Percentiles rank a stretch among this genome's conserved stretches.
phyloP scores from a whole-genome alignment of 2,329 filamentous ascomycete genomes.

The Diplodia scrobiculata region DNA sequence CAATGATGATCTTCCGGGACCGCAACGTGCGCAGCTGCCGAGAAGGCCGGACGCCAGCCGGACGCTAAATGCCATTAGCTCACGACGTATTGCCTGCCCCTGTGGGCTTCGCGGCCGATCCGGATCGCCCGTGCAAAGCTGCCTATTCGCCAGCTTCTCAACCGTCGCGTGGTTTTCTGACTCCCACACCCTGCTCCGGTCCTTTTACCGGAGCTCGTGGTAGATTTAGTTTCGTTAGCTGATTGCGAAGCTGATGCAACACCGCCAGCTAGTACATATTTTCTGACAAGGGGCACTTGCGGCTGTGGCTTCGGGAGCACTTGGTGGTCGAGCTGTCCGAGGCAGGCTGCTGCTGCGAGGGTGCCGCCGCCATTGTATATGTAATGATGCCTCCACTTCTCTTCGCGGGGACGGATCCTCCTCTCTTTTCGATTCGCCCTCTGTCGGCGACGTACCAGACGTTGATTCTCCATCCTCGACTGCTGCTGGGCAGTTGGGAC shows the following conservation, averaged over 20 bases:
- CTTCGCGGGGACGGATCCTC: neutral
- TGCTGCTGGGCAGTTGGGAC: slow-evolving; percentile 12
- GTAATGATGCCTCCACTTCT: neutral
- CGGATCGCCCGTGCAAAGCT: slow-evolving; percentile 1
- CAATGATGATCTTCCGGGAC: neutral
- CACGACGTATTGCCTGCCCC: neutral
- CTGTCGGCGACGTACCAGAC: neutral
- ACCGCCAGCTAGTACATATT: neutral
- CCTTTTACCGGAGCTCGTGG: slow-evolving; percentile 5
- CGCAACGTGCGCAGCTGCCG: slow-evolving; percentile 9
- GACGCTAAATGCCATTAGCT: neutral
- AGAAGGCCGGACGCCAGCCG: slow-evolving; percentile 2
- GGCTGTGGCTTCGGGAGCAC: neutral
- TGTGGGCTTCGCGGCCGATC: slow-evolving; percentile 3
- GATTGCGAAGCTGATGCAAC: neutral
- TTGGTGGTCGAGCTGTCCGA: neutral
- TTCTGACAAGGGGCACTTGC: neutral
- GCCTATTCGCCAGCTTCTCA: neutral
- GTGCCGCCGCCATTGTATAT: neutral
- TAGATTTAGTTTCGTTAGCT: neutral
- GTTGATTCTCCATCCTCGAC: neutral
- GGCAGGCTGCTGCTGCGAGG: neutral
- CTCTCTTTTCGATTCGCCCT: neutral
- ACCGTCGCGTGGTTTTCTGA: neutral
- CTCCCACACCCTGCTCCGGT: neutral